Evolutionary conservation across 164 flowering plant species (phyloP), one percentile per base, ranked within the genome.

Genomic region (Piper longum): DNA sequence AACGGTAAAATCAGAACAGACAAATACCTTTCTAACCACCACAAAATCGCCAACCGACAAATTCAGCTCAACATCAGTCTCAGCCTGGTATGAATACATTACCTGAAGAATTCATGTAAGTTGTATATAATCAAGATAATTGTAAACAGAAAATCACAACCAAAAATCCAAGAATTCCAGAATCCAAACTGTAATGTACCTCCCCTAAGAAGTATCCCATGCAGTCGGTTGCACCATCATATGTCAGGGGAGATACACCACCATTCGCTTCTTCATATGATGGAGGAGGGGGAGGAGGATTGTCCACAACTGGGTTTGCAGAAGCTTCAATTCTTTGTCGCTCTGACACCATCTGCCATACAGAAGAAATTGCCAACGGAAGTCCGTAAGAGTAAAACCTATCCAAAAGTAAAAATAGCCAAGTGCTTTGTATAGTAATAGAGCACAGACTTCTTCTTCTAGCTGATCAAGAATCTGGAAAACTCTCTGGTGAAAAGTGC

Each of bases 391-490:
- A 62, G 41, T 57, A 54, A 43, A 45, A 54, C 14, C 3, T 5
- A 48, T 12, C 52, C 12, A 14, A 56, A 62, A 16, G 43, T 18
- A 56, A 56, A 64, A 48, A 51, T 44, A 41, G 43, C 36, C 36
- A 52, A 54, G 42, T 3, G 43, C 54, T 17, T 17, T 54, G 11
- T 57, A 9, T 17, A 17, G 39, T 57, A 13, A 11, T 61, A 14
- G 8, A 55, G 17, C 45, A 16, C 71, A 60, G 70, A 89, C 97
- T 84, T 92, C 90, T 43, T 76, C 76, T 75, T 89, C 96, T 72
- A 92, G 95, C 72, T 83, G 91, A 73, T 88, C 89, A 72, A 92
- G 96, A 74, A 88, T 81, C 70, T 88, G 89, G 61, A 90, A 79
- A 55, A 80, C 83, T 72, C 79, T 82, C 68, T 81, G 83, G 75